Evolutionary conservation across 345 rosid genomes (phyloP).

Genomic region (Dovyalis caffra): DNA sequence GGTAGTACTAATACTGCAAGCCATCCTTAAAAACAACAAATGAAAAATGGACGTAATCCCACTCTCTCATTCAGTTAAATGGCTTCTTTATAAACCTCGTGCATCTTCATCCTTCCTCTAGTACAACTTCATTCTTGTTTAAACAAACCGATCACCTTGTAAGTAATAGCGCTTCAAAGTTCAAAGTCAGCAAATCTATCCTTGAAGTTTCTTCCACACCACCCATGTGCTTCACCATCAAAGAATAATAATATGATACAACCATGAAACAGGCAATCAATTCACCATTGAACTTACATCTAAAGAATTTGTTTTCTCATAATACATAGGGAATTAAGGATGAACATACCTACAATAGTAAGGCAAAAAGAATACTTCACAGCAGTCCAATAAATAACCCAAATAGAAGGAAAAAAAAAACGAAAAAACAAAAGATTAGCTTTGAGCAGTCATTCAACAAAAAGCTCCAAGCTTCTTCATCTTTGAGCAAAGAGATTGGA

Average conservation of each 20-base stretch:
- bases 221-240: background rate
- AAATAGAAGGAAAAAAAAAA: background rate
- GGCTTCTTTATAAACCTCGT: too few relatives aligned
- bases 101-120: too few relatives aligned
- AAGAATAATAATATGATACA: slow-evolving; percentile 14
- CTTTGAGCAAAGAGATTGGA: slow-evolving; percentile 8
- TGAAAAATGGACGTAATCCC: too few relatives aligned
- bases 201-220: too few relatives aligned
- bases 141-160: too few relatives aligned
- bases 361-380: slow-evolving; percentile 21
- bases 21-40: too few relatives aligned
- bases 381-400: slow-evolving; percentile 1
- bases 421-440: slow-evolving; percentile 3
- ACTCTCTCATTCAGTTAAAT: too few relatives aligned
- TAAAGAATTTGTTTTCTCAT: background rate
- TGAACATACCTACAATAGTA: slow-evolving; percentile 27
- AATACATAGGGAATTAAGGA: slow-evolving; percentile 24
- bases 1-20: too few relatives aligned
- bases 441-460: slow-evolving; percentile 7
- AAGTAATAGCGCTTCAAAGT: too few relatives aligned
- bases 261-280: background rate
- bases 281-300: background rate
- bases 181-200: too few relatives aligned
- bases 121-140: too few relatives aligned
- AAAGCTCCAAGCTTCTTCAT: slow-evolving; percentile 19